These are phyloP conservation scores for Caloboletus inedulis DNA, from an alignment of 1,284 basidiomycete species.

Conservation along the genomic window DNA sequence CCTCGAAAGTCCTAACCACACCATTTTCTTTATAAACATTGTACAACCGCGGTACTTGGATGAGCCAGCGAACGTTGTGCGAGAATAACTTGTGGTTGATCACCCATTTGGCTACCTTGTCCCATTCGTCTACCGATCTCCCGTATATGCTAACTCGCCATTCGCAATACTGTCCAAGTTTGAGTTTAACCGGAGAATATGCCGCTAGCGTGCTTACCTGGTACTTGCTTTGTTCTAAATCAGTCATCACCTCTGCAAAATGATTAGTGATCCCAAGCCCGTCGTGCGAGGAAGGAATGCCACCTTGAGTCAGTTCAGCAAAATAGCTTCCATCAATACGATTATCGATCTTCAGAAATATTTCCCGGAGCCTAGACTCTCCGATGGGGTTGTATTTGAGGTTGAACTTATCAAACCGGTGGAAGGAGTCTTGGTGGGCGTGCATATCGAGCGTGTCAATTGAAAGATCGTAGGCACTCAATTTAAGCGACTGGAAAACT, in stretches of 20 bases:
- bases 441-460: slow-evolving; percentile 99
- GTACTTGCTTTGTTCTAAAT: slow-evolving; percentile 98
- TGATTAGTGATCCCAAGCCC: neutral
- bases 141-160: slow-evolving; percentile 98
- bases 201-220: slow-evolving; percentile 52
- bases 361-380: slow-evolving; percentile 92
- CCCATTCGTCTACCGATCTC: slow-evolving; percentile 82
- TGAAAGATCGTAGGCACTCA: slow-evolving; percentile 96
- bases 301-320: slow-evolving; percentile 91
- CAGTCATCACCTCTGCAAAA: slow-evolving; percentile 84
- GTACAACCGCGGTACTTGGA: slow-evolving; percentile 95
- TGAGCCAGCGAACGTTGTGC: slow-evolving; percentile 97
- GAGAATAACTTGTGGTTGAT: slow-evolving; percentile 92
- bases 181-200: neutral
- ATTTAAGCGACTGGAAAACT: slow-evolving; percentile 93
- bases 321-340: slow-evolving; percentile 89
- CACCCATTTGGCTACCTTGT: slow-evolving; percentile 97
- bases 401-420: slow-evolving; percentile 97
- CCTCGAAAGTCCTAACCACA: slow-evolving; percentile 84
- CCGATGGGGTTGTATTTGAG: slow-evolving; percentile 93
- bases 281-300: neutral
- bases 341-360: slow-evolving; percentile 99
- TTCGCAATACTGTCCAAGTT: slow-evolving; percentile 73
- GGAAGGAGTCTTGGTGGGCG: slow-evolving; percentile 96
- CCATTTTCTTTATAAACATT: slow-evolving; percentile 94